phyloP scores from a whole-genome alignment of 148 eudicot species.

The Mesembryanthemum crystallinum region DNA sequence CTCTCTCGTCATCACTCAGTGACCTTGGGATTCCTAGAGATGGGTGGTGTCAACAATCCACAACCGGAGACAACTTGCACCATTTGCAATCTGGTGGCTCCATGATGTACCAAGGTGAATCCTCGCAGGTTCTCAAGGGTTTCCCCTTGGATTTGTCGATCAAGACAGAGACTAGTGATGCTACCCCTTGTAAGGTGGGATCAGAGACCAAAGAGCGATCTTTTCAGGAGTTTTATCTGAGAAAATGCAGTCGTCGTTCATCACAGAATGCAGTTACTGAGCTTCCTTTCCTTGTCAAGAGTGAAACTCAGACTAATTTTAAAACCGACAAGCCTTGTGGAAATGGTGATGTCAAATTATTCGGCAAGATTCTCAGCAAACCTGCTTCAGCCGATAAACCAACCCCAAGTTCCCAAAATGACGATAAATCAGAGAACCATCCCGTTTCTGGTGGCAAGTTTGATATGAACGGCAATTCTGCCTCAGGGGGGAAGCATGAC shows the following conservation, averaged over 20 bases:
- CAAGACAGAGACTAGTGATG: constrained; percentile 35
- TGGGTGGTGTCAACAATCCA: constrained; percentile 27
- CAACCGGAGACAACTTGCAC: constrained; percentile 16
- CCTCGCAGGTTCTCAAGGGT: constrained; percentile 29
- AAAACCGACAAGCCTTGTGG: constrained; percentile 47
- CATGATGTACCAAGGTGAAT: constrained; percentile 21
- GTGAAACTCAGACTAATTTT: constrained; percentile 17
- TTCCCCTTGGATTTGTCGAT: constrained; percentile 34
- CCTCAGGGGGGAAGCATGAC: constrained; percentile 27
- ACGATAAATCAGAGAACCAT: constrained; percentile 23
- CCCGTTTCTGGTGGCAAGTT: constrained; percentile 22
- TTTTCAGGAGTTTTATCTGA: constrained; percentile 34
- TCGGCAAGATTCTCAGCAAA: constrained; percentile 76
- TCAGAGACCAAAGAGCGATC: constrained; percentile 33
- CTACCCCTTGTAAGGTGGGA: constrained; percentile 28
- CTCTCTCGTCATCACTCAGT: constrained; percentile 3
- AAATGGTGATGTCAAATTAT: constrained; percentile 79
- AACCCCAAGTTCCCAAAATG: constrained; percentile 11
- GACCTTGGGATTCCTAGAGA: constrained; percentile 19
- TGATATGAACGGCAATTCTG: constrained; percentile 33
- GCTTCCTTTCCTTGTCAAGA: constrained; percentile 37
- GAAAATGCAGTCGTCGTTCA: constrained; percentile 41
- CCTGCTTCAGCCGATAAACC: constrained; percentile 43
- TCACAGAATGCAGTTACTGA: constrained; percentile 31
- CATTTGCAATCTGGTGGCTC: constrained; percentile 25